These are phyloP conservation scores for Scheffersomyces quercinus DNA, from an alignment of 1,139 yeast species.

Conservation along the genomic window DNA sequence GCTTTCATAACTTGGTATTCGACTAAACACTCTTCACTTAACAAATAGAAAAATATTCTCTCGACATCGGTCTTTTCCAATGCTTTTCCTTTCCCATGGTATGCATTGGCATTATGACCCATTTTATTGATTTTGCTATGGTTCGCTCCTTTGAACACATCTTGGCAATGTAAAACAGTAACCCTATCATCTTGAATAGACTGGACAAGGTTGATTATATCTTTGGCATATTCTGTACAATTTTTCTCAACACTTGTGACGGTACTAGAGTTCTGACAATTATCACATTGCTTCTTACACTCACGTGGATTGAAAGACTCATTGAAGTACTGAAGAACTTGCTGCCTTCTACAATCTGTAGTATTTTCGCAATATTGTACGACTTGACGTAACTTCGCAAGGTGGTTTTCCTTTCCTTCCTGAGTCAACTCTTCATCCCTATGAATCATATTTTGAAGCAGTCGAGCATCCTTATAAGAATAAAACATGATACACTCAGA, in stretches of 20 bases:
- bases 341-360: slow-evolving; percentile 86
- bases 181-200: slow-evolving; percentile 60
- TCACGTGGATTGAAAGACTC: slow-evolving; percentile 69
- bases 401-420: slow-evolving; percentile 73
- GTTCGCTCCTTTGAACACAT: slow-evolving; percentile 76
- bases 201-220: slow-evolving; percentile 60
- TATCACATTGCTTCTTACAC: slow-evolving; percentile 82
- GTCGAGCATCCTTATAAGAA: slow-evolving; percentile 72
- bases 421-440: slow-evolving; percentile 68
- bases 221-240: slow-evolving; percentile 65
- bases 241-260: slow-evolving; percentile 59
- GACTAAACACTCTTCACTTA: slow-evolving; percentile 64
- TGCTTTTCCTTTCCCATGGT: slow-evolving; percentile 70
- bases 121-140: slow-evolving; percentile 57
- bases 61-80: slow-evolving; percentile 71
- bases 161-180: slow-evolving; percentile 80
- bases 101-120: slow-evolving; percentile 61
- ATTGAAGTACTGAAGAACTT: slow-evolving; percentile 86
- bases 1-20: slow-evolving; percentile 75
- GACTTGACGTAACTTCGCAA: slow-evolving; percentile 76
- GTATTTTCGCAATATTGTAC: slow-evolving; percentile 89
- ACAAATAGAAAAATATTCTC: slow-evolving; percentile 75
- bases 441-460: slow-evolving; percentile 73
- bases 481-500: slow-evolving; percentile 85
- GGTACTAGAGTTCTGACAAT: slow-evolving; percentile 53